Evolutionary conservation across 352 stramenopile genomes (phyloP).

Genomic region (Phytophthora pseudosyringae): DNA sequence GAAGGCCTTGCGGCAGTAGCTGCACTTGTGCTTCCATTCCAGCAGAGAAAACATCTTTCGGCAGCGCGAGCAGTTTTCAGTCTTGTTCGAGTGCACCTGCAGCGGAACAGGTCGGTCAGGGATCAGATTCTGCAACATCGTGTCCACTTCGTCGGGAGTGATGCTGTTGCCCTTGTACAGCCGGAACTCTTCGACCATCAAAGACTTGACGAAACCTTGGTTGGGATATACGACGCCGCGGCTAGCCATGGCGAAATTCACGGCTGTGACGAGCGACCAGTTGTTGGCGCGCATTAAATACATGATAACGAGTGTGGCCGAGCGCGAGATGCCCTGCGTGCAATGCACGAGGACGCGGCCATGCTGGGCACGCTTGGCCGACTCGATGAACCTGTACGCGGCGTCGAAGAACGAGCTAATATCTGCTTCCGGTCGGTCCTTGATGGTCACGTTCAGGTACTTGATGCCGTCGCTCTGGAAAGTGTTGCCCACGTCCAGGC

Average conservation of each 20-base stretch:
- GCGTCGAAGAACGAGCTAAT: slow-evolving; percentile 76
- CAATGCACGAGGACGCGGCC: slow-evolving; percentile 85
- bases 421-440: slow-evolving; percentile 74
- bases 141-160: slow-evolving; percentile 70
- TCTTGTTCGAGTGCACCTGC: slow-evolving; percentile 64
- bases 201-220: slow-evolving; percentile 74
- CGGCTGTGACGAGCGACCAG: slow-evolving; percentile 83
- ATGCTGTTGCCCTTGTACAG: slow-evolving; percentile 85
- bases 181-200: slow-evolving; percentile 81
- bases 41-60: slow-evolving; percentile 79
- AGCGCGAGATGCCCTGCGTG: slow-evolving; percentile 86
- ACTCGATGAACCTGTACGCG: slow-evolving; percentile 81
- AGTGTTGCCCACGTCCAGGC: slow-evolving; percentile 76
- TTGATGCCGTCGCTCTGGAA: slow-evolving; percentile 71
- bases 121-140: slow-evolving; percentile 74
- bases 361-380: slow-evolving; percentile 76
- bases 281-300: slow-evolving; percentile 87
- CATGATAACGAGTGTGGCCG: slow-evolving; percentile 84
- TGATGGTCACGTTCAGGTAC: slow-evolving; percentile 86
- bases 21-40: slow-evolving; percentile 88
- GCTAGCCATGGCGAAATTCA: slow-evolving; percentile 82
- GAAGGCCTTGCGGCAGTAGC: slow-evolving; percentile 78
- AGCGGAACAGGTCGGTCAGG: slow-evolving; percentile 77
- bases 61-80: slow-evolving; percentile 75
- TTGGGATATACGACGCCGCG: slow-evolving; percentile 86